Base-by-base conservation (phyloP, 805 yeast genomes). In the Zygosaccharomyces pseudorouxii region DNA sequence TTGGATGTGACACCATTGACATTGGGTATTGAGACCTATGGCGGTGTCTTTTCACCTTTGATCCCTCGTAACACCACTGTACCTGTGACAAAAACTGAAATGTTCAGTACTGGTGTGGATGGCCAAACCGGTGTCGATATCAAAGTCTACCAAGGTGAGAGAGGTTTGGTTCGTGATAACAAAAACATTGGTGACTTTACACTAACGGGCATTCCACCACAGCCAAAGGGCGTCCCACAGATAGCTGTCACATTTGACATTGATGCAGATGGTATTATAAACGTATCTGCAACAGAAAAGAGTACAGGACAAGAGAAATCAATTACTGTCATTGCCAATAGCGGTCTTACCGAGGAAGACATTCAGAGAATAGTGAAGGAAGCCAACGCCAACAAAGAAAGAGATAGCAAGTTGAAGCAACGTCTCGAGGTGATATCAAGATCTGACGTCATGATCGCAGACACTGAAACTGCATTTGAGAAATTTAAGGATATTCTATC, bases 1-100 rank as follows among this genome's bases (percentile, higher is more conserved):
- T 73, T 86, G 56, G 95, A 86, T 68, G 93, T 86, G 19, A 84
- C 93, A 23, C 95, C 95, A 47, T 73, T 86, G 64, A 84, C 93
- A 14, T 67, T 86, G 44, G 95, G 95, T 49, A 86, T 86, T 57
- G 95, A 86, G 65, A 85, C 92, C 0, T 86, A 84, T 59, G 93
- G 95, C 38, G 93, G 93, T 46, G 81, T 86, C 16, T 85, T 84
- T 73, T 80, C 89, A 46, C 89, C 89, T 33, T 72, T 86, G 59
- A 84, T 86, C 48, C 83, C 89, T 42, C 74, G 93, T 64, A 86
- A 86, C 67, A 76, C 89, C 10, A 81, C 88, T 0, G 84, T 86
- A 7, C 95, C 95, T 9, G 80, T 82, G 23, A 84, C 81, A 63
- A 82, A 79, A 60, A 83, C 86, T 19, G 89, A 83, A 63, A 71